Evolutionary conservation across 179 eudicot genomes (phyloP).

Genomic region (Beta corolliflora): DNA sequence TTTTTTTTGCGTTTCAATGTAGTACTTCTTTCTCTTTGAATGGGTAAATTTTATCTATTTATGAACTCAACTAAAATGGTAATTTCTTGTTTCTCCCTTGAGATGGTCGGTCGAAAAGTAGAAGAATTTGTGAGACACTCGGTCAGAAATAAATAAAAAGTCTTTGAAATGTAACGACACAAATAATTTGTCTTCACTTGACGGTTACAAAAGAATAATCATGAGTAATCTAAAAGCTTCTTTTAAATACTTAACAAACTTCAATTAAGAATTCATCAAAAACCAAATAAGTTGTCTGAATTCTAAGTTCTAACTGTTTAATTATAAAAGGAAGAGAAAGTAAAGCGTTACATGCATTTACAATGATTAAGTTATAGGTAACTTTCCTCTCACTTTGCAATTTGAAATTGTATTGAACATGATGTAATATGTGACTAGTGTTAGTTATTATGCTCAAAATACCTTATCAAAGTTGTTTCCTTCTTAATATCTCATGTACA

Average conservation of each 20-base stretch:
- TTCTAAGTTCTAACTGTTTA: not conserved
- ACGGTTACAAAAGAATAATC: constrained; percentile 14
- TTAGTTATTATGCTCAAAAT: not conserved
- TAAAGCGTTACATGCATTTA: constrained; percentile 14
- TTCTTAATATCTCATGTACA: not conserved
- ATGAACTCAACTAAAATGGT: not conserved
- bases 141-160: not conserved
- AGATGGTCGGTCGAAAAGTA: constrained; percentile 14
- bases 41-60: too few species aligned
- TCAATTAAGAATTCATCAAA: not conserved
- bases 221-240: constrained; percentile 17
- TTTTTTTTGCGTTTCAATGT: too few species aligned
- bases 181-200: not conserved
- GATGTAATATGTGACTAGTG: constrained; percentile 24
- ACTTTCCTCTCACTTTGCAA: constrained; percentile 3
- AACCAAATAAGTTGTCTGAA: not conserved
- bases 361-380: constrained; percentile 1
- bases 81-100: not conserved
- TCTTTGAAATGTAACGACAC: not conserved
- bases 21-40: too few species aligned
- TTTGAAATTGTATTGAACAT: not conserved
- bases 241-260: not conserved
- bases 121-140: not conserved
- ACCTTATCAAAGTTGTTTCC: not conserved
- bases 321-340: not conserved